These are phyloP conservation scores for Colletotrichum limetticola DNA, from an alignment of 2,329 filamentous ascomycete species.

Conservation along the genomic window DNA sequence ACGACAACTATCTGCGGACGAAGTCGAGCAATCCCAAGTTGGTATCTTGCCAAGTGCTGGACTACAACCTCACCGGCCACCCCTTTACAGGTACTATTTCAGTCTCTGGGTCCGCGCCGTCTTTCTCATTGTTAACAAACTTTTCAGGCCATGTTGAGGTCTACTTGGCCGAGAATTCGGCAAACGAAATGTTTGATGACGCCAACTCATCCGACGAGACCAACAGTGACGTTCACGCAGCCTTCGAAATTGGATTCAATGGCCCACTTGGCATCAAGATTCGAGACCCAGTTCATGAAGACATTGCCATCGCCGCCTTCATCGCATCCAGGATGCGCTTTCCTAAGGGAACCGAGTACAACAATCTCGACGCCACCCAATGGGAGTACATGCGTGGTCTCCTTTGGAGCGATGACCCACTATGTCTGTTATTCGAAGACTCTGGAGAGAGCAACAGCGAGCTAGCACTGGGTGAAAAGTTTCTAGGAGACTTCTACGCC, in stretches of 20 bases:
- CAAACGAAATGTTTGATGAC: not conserved
- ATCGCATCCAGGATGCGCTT: not conserved
- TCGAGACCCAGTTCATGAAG: not conserved
- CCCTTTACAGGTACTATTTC: not conserved
- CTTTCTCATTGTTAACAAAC: not conserved
- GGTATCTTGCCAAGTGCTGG: not conserved
- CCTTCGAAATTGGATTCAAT: not conserved
- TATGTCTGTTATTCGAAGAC: constrained; percentile 26
- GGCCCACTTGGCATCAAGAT: not conserved
- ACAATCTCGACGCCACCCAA: not conserved
- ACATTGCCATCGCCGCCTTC: not conserved
- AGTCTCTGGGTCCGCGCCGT: not conserved
- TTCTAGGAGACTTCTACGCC: not conserved
- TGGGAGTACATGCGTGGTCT: constrained; percentile 31
- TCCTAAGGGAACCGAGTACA: not conserved
- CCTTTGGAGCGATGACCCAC: constrained; percentile 32
- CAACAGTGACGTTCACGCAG: not conserved
- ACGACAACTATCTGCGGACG: not conserved
- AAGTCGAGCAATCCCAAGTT: not conserved
- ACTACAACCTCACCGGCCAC: not conserved
- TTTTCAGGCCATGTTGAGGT: not conserved
- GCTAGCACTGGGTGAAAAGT: not conserved
- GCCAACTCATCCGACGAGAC: too few species aligned
- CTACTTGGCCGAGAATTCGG: not conserved
- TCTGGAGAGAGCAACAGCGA: not conserved